Conservation (phyloP, 345 rosid genomes). For the thale cress (Arabidopsis thaliana) region DNA sequence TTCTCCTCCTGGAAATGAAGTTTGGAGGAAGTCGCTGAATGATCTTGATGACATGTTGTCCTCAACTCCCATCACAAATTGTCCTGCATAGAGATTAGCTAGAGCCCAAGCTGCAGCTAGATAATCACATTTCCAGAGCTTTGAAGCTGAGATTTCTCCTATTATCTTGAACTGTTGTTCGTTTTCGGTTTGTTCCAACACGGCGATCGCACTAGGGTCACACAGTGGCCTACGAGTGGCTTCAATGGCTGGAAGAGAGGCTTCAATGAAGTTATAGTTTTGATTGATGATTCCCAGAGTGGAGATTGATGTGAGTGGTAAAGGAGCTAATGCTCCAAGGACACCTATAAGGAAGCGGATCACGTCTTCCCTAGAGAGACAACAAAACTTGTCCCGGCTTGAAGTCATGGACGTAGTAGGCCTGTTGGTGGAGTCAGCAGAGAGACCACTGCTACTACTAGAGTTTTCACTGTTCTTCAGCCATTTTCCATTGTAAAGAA, state of each 20-base stretch:
- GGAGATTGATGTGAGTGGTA: constrained; percentile 84
- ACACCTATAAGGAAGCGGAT: constrained; percentile 92
- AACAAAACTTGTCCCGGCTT: constrained; percentile 75
- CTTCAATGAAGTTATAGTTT: constrained; percentile 64
- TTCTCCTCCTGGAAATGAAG: constrained; percentile 52
- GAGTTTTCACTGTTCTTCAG: constrained; percentile 71
- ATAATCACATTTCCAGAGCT: constrained; percentile 95
- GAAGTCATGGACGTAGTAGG: constrained; percentile 67
- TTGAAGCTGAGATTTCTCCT: constrained; percentile 94
- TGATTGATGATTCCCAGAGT: constrained; percentile 73
- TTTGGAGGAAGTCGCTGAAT: constrained; percentile 55
- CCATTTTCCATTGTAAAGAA: constrained; percentile 87
- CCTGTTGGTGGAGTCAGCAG: constrained; percentile 50
- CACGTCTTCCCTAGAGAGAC: constrained; percentile 96
- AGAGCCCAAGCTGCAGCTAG: constrained; percentile 93
- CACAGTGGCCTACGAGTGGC: constrained; percentile 55
- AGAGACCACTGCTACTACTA: constrained; percentile 62
- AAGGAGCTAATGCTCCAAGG: constrained; percentile 95
- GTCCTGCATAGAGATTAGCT: constrained; percentile 89
- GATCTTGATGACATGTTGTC: constrained; percentile 73
- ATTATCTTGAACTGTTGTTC: constrained; percentile 65
- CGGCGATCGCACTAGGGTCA: constrained; percentile 84
- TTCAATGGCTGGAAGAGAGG: constrained; percentile 75
- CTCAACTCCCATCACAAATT: constrained; percentile 96
- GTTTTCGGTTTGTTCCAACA: constrained; percentile 64